Evolutionary conservation across 768 basidiomycete species (phyloP).

Genomic region (Kwoniella mangroviensis): DNA sequence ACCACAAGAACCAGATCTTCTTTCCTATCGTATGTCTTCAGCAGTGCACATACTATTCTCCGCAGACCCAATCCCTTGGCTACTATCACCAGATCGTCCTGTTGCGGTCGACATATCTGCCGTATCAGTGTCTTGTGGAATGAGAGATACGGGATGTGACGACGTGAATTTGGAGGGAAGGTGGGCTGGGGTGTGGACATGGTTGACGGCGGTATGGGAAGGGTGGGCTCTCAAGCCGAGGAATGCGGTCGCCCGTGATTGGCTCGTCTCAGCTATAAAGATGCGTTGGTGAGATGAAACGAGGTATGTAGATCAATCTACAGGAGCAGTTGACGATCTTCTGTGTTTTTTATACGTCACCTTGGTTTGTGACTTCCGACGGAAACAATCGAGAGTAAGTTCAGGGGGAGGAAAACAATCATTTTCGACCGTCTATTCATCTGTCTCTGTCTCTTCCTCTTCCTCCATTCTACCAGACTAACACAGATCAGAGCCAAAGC

Average conservation of each 20-base stretch:
- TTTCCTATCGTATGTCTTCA: conserved; percentile 90
- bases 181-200: conserved; percentile 34
- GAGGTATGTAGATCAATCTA: too few species aligned
- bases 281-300: background rate
- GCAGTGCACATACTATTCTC: conserved; percentile 75
- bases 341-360: conserved; percentile 1
- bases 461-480: too few species aligned
- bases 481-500: background rate
- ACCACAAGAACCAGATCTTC: conserved; percentile 82
- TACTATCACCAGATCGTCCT: conserved; percentile 65
- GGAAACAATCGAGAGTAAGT: background rate
- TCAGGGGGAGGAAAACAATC: too few species aligned
- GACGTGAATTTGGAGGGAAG: conserved; percentile 19
- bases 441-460: background rate
- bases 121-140: conserved; percentile 59
- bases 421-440: too few species aligned
- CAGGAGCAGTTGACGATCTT: background rate
- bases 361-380: background rate
- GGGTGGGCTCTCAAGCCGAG: background rate
- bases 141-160: conserved; percentile 55
- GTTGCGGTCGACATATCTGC: conserved; percentile 57
- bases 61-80: conserved; percentile 90
- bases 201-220: background rate
- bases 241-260: too few species aligned
- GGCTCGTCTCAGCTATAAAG: background rate